Evolutionary conservation across 495 filamentous ascomycete genomes (phyloP).

Genomic region (Penicillium crystallinum): DNA sequence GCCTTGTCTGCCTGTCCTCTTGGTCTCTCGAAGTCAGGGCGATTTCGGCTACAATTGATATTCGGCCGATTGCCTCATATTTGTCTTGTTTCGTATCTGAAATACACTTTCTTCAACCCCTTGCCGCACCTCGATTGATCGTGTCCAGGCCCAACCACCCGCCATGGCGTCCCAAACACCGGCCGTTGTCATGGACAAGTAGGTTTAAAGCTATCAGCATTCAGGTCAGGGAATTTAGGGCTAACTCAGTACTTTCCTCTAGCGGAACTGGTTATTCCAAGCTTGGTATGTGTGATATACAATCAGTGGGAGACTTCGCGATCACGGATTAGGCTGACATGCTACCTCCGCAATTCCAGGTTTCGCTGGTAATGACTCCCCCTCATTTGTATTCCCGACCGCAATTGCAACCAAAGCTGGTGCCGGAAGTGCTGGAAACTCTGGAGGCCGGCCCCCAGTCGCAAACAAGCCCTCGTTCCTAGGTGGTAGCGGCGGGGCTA

Average conservation of each 20-base stretch:
- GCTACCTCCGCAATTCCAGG: constrained; percentile 46
- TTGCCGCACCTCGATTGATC: background rate
- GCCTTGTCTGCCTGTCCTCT: constrained; percentile 26
- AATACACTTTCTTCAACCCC: background rate
- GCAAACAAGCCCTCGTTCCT: constrained; percentile 93
- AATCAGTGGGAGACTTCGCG: constrained; percentile 7
- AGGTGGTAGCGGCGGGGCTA: constrained; percentile 77
- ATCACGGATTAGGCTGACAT: constrained; percentile 29
- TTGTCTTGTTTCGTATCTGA: constrained; percentile 1
- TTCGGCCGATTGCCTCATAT: background rate
- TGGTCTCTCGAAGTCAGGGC: background rate
- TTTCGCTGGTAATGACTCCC: constrained; percentile 98
- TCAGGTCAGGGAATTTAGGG: constrained; percentile 11
- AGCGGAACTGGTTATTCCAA: constrained; percentile 99
- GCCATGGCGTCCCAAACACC: constrained; percentile 95
- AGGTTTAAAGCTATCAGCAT: constrained; percentile 38
- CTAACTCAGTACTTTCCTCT: constrained; percentile 21
- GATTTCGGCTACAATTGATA: constrained; percentile 6
- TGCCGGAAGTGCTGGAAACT: constrained; percentile 61
- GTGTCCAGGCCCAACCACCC: constrained; percentile 18
- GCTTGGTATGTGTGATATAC: constrained; percentile 60
- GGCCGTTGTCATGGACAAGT: constrained; percentile 99
- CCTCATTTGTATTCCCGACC: constrained; percentile 97
- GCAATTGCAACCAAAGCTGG: constrained; percentile 93
- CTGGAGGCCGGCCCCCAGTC: constrained; percentile 82